These are phyloP conservation scores for Kappamyces sp. DNA, from an alignment of 192 early-diverging fungal species.

Conservation along the genomic window DNA sequence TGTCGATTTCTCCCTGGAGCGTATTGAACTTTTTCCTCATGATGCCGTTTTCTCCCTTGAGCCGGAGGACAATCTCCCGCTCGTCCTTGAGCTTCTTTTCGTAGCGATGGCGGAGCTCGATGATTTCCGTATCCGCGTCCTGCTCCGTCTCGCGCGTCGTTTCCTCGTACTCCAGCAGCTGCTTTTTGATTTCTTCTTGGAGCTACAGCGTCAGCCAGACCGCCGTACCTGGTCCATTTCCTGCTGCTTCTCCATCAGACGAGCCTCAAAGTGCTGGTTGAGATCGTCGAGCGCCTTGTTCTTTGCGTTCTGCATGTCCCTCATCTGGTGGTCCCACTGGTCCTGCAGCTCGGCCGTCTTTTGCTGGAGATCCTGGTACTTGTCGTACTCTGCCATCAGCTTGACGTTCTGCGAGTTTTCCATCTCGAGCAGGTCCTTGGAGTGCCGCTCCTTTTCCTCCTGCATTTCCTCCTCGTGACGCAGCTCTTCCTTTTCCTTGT, in stretches of 20 bases:
- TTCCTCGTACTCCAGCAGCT: constrained; percentile 49
- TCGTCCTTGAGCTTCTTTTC: constrained; percentile 54
- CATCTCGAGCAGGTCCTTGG: constrained; percentile 47
- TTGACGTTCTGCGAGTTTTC: constrained; percentile 49
- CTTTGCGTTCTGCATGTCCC: constrained; percentile 44
- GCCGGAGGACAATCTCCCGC: constrained; percentile 46
- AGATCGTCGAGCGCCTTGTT: constrained; percentile 44
- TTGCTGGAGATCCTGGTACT: constrained; percentile 47
- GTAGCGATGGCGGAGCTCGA: constrained; percentile 49
- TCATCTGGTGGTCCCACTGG: constrained; percentile 53
- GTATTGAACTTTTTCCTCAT: constrained; percentile 64
- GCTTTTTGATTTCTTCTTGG: constrained; percentile 46
- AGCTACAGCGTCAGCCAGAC: constrained; percentile 24
- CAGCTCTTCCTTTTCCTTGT: constrained; percentile 62
- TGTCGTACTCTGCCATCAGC: constrained; percentile 59
- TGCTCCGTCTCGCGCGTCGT: constrained; percentile 52
- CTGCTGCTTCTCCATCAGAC: constrained; percentile 44
- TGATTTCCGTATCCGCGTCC: constrained; percentile 55
- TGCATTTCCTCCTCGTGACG: constrained; percentile 54
- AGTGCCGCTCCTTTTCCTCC: constrained; percentile 47
- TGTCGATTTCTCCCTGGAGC: constrained; percentile 54
- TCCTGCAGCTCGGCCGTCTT: constrained; percentile 44
- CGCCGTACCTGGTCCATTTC: constrained; percentile 48
- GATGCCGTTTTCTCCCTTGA: constrained; percentile 64
- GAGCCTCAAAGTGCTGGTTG: constrained; percentile 48